Conservation (phyloP, 2,329 filamentous ascomycete genomes). For the Talaromyces pinophilus region DNA sequence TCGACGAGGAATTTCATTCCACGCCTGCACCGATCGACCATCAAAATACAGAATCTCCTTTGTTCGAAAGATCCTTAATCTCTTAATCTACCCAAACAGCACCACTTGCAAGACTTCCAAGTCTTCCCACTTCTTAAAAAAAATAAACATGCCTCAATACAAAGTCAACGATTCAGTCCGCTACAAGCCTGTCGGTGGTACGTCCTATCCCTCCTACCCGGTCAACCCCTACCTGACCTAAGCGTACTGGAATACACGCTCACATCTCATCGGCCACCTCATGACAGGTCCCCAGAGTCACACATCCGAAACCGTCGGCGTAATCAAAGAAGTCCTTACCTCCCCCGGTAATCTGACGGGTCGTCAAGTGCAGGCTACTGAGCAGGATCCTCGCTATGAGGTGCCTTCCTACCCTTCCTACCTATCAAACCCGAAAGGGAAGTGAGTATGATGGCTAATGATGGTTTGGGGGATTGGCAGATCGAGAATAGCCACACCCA, state of each 20-base stretch:
- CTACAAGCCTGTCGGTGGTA: conserved; percentile 48
- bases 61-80: conserved; percentile 4
- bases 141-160: conserved; percentile 32
- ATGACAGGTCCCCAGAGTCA: conserved; percentile 41
- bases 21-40: background rate
- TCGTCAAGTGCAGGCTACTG: conserved; percentile 40
- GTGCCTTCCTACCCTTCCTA: conserved; percentile 26
- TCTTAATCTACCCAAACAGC: background rate
- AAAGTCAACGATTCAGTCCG: conserved; percentile 39
- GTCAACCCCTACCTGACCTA: too few relatives aligned
- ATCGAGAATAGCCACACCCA: conserved; percentile 33
- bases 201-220: conserved; percentile 12
- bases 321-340: conserved; percentile 41
- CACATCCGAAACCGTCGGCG: conserved; percentile 42
- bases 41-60: background rate
- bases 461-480: conserved; percentile 17
- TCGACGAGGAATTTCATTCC: conserved; percentile 2
- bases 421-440: background rate
- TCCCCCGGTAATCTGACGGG: conserved; percentile 35
- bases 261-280: background rate
- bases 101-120: background rate
- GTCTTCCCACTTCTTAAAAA: background rate
- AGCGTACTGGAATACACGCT: background rate
- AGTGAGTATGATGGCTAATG: background rate
- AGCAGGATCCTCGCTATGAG: conserved; percentile 42